Base-by-base conservation (phyloP, 129 eudicot genomes). In the Glebionis coronaria region DNA sequence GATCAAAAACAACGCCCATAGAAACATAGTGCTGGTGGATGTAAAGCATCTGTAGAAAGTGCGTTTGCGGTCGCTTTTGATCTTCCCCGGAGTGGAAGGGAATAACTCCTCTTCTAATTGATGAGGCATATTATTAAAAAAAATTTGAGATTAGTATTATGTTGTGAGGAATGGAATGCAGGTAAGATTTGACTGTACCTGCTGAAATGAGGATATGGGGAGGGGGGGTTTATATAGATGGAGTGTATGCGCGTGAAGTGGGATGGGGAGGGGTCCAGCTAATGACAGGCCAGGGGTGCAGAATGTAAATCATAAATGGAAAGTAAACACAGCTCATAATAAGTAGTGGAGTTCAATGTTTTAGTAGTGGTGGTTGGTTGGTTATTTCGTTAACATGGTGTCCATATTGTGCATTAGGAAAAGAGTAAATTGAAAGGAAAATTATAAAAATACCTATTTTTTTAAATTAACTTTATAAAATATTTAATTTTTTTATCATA, bases 61-160 rank as follows among this genome's bases (percentile, higher is more conserved):
- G 42, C 9, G 42, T 12, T 77, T 69, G 3, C 80, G 73, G 21
- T 80, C 80, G 29, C 73, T 79, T 63, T 80, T 80, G 1, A 80
- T 70, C 63, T 76, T 80, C 5, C 81, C 81, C 6, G 84, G 84
- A 40, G 81, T 80, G 45, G 81, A 80, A 1, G 79, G 79, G 7
- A 68, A 75, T 1, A 68, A 13, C 5, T 68, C 69, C 20, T 75
- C 74, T 6, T 75, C 69, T 15, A 67, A 47, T 5, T 44, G 65
- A 54, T 27, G 71, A 56, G 63, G 18, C 63, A 58, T n/a, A n/a
- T n/a, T n/a, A n/a, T 58, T 58, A 0, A 27, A 28, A 5, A 27
- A 11, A 56, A 57, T 2, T 19, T 16, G 14, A 14, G 20, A n/a
- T 28, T 57, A 5, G 58, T 15, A 16, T 5, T 57, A 3, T 4